Conservation (phyloP, 208 protist species). For the Acanthamoeba healyi region DNA sequence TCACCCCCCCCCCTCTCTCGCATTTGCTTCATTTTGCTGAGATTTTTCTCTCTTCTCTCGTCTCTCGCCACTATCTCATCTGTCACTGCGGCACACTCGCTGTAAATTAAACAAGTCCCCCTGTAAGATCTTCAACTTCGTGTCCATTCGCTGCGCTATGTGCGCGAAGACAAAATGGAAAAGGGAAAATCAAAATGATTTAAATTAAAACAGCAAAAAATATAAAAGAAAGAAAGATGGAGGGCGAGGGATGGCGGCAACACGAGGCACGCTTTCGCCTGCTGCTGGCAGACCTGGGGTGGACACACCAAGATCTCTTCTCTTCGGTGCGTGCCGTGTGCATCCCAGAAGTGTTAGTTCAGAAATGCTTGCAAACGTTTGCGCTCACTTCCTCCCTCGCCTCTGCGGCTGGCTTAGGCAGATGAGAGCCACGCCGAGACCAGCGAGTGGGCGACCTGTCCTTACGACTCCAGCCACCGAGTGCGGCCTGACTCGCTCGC, state of each 20-base stretch:
- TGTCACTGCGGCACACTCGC: not conserved
- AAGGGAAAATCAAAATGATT: not conserved
- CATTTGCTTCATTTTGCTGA: no score
- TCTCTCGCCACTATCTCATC: not conserved
- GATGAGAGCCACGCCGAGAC: no score
- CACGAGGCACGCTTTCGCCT: not conserved
- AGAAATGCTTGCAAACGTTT: no score
- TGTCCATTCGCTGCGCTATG: not conserved
- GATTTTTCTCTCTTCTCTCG: not conserved
- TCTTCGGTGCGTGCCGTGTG: not conserved
- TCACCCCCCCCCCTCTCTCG: not conserved
- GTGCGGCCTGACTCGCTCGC: not conserved
- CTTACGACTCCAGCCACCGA: not conserved
- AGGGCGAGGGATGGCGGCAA: not conserved
- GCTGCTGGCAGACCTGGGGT: not conserved
- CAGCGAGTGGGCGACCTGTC: no score
- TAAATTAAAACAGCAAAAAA: not conserved
- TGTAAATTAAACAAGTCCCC: constrained; percentile 1
- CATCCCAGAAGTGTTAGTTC: no score
- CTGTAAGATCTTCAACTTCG: no score
- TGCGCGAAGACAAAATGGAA: not conserved
- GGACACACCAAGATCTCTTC: not conserved
- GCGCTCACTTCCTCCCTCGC: no score
- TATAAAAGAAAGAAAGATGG: not conserved
- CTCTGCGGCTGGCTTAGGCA: no score